A percentile compares a stretch with the other conserved stretches of the same genome.
phyloP scores from a whole-genome alignment of 345 rosid genomes.

The Crucihimalaya himalaica region DNA sequence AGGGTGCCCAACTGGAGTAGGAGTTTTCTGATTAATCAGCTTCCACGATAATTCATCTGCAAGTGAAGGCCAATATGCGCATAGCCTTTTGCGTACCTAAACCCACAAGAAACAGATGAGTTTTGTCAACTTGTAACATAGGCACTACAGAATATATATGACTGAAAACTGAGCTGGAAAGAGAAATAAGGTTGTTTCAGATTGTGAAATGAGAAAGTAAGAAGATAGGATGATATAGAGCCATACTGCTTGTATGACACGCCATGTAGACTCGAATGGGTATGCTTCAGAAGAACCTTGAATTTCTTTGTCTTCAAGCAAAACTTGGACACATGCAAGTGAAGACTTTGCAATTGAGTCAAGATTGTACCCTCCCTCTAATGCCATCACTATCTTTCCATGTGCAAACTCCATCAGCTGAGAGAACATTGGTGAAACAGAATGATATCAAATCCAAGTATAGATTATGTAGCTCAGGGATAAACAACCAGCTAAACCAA shows the following conservation, averaged over 20 bases:
- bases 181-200: background rate
- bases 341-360: constrained; percentile 78
- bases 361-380: constrained; percentile 97
- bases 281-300: constrained; percentile 63
- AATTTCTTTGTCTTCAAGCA: constrained; percentile 59
- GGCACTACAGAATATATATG: background rate
- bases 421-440: constrained; percentile 27
- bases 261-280: constrained; percentile 92
- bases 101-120: constrained; percentile 29
- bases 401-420: constrained; percentile 86
- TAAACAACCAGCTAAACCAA: constrained; percentile 14
- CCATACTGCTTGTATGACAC: constrained; percentile 72
- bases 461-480: background rate
- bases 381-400: constrained; percentile 80
- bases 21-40: constrained; percentile 56
- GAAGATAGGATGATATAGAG: constrained; percentile 20
- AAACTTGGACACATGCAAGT: constrained; percentile 83
- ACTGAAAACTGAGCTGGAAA: constrained; percentile 11
- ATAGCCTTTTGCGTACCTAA: constrained; percentile 71
- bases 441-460: background rate
- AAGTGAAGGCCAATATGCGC: constrained; percentile 71
- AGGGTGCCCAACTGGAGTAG: constrained; percentile 41
- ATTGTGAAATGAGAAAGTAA: background rate
- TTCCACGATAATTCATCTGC: constrained; percentile 62
- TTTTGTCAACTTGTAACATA: constrained; percentile 14